Evolutionary conservation across 73 alveolate species (phyloP).

Genomic region (Paramecium primaurelia): DNA sequence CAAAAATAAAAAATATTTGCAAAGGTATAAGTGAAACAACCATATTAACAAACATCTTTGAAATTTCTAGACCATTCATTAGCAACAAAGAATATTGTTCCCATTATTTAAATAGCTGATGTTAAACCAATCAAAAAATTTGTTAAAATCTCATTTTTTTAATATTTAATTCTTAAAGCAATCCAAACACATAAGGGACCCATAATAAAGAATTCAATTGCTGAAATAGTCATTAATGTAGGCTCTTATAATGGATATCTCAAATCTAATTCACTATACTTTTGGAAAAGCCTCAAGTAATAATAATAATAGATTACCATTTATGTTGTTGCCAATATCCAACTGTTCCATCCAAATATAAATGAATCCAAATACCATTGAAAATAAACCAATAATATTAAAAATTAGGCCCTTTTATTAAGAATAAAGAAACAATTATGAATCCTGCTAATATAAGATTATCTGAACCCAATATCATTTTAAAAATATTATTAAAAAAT

Average conservation of each 20-base stretch:
- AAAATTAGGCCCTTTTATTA: not conserved
- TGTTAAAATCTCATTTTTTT: not conserved
- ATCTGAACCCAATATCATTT: not conserved
- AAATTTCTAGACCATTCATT: conserved; percentile 21
- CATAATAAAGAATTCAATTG: conserved; percentile 3
- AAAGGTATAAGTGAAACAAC: conserved; percentile 34
- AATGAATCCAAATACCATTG: conserved; percentile 26
- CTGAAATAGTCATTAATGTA: not conserved
- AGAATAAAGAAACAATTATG: not conserved
- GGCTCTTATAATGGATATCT: conserved; percentile 33
- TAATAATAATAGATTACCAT: not conserved
- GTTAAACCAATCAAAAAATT: not conserved
- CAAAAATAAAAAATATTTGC: conserved; percentile 42
- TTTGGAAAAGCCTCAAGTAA: not conserved
- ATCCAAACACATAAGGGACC: conserved; percentile 16
- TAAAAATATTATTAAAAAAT: not conserved
- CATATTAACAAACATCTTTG: not conserved
- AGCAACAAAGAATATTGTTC: not conserved
- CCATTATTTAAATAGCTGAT: not conserved
- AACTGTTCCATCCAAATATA: conserved; percentile 14
- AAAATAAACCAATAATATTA: not conserved
- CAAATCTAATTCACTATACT: not conserved
- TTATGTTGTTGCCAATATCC: not conserved
- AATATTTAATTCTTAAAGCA: not conserved
- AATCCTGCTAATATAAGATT: not conserved